Evolutionary conservation across 2,329 filamentous ascomycete species (phyloP), one percentile per base, ranked within the genome.

Genomic region (Botrytis cinerea): DNA sequence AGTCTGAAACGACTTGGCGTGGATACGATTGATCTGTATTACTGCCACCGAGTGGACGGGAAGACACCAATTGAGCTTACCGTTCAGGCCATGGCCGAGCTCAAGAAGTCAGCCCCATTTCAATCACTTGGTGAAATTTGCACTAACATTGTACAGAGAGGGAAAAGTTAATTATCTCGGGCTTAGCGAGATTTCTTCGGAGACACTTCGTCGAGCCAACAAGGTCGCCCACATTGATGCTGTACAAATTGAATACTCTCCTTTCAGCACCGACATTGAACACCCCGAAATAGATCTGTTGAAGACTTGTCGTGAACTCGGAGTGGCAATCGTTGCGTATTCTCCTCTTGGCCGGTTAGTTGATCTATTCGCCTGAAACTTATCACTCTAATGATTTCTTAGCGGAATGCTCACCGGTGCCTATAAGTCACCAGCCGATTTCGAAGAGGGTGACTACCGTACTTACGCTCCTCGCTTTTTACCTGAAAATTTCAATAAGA

Each of bases 101-200:
- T 85, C 43, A 82, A 84, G 75, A 78, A 78, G 77, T 78, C 64
- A 48, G 76, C 62, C 61, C 35, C 40, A 43, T 51, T 32, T 63
- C 48, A 25, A 38, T 38, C 12, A 35, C 7, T 48, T 48, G 45
- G 14, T 48, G 7, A 48, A 4, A 48, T 45, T 62, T n/a, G 32
- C 35, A 67, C 28, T 40, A 70, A 32, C 32, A 28, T 32, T 54
- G 32, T 71, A 8, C n/a, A 83, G 82, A 6, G 84, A 87, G 75
- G 87, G 88, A 73, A 89, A 89, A 78, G 86, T 90, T 79, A 86
- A 85, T 73, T 82, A 88, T 78, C 80, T 91, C 10, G 89, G 89
- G 20, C 78, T 91, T 8, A 87, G 83, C 3, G 87, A 89, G 76
- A 81, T 85, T 74, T 84, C 84, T 10, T 84, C 86, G 3, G 79